phyloP scores from a whole-genome alignment of 164 flowering plant genomes.

The Nymphaea thermarum region DNA sequence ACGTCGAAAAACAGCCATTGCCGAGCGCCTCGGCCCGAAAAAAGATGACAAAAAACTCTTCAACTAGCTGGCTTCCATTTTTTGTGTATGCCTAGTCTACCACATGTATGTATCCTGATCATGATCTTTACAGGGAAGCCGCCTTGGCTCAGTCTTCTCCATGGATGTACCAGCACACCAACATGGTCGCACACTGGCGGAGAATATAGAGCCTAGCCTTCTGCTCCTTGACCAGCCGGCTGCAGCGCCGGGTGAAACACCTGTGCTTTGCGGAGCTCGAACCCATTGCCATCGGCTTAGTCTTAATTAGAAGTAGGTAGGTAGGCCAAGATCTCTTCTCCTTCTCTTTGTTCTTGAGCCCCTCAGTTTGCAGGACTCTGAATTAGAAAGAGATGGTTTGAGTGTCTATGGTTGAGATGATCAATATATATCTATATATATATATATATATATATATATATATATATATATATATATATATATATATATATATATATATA shows the following conservation, averaged over 20 bases:
- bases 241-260: slow-evolving; percentile 45
- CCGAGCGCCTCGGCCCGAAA: background rate
- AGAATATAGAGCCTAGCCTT: slow-evolving; percentile 57
- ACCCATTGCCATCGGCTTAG: background rate
- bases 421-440: no score
- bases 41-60: background rate
- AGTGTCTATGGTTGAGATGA: background rate
- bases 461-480: no score
- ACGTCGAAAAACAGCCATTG: background rate
- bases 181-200: slow-evolving; percentile 77
- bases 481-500: no score
- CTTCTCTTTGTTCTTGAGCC: background rate
- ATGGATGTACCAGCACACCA: slow-evolving; percentile 60
- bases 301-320: background rate
- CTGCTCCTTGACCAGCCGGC: slow-evolving; percentile 53
- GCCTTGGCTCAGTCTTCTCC: slow-evolving; percentile 17
- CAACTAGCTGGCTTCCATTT: background rate
- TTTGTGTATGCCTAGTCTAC: no score
- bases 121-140: background rate
- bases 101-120: background rate
- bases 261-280: slow-evolving; percentile 5
- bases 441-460: no score
- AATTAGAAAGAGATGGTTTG: slow-evolving; percentile 4
- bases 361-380: slow-evolving; percentile 1
- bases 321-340: slow-evolving; percentile 8